Conservation (phyloP, 2,329 filamentous ascomycete species). For the Fusarium piperis region DNA sequence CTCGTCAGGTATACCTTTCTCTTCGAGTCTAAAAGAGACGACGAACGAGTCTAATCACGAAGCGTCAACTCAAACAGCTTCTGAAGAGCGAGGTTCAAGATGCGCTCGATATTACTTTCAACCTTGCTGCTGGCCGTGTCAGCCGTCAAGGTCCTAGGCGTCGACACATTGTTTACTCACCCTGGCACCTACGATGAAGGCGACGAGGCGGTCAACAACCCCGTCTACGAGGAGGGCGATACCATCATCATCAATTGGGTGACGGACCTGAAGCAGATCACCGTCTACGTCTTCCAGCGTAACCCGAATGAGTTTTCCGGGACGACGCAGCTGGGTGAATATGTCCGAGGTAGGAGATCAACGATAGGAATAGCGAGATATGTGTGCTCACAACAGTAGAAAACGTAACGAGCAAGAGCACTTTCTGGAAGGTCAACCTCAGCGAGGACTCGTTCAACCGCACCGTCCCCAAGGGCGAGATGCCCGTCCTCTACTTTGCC, state of each 20-base stretch:
- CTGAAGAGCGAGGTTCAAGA: slow-evolving; percentile 14
- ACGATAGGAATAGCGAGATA: neutral
- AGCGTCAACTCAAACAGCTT: neutral
- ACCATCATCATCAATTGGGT: slow-evolving; percentile 12
- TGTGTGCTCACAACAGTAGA: neutral
- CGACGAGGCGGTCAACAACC: neutral
- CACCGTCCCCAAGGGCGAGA: neutral
- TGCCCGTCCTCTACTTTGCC: slow-evolving; percentile 6
- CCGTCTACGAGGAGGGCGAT: slow-evolving; percentile 1
- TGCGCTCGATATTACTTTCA: slow-evolving; percentile 59
- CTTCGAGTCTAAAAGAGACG: neutral
- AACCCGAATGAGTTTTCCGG: neutral
- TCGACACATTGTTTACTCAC: neutral
- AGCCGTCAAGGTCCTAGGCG: neutral
- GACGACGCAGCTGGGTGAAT: neutral
- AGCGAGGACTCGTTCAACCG: neutral
- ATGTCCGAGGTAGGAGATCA: neutral
- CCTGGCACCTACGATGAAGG: neutral
- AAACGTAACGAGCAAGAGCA: slow-evolving; percentile 8
- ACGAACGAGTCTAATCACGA: neutral
- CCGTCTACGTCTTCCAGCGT: neutral
- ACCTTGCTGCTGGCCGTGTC: slow-evolving; percentile 29
- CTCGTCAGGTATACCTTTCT: neutral
- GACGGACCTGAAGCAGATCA: slow-evolving; percentile 1
- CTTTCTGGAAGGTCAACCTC: slow-evolving; percentile 1